Evolutionary conservation across 2,329 filamentous ascomycete species (phyloP).

Genomic region (Claviceps fusiformis): DNA sequence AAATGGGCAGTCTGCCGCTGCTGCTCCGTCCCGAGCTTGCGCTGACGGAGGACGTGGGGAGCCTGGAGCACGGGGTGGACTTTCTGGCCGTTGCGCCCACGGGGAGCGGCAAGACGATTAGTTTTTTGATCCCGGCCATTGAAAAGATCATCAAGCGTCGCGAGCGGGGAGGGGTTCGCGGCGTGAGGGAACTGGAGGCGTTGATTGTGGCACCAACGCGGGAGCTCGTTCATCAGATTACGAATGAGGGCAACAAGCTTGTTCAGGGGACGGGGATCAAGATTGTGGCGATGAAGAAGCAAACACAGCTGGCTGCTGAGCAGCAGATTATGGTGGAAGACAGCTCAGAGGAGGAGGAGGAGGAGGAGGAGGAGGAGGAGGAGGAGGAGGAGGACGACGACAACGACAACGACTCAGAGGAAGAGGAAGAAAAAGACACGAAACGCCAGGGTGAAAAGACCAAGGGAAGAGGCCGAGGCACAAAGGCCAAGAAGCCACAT

Average conservation of each 20-base stretch:
- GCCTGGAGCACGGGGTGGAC: slow-evolving; percentile 40
- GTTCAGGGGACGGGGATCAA: slow-evolving; percentile 62
- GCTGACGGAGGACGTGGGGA: slow-evolving; percentile 24
- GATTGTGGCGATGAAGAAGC: slow-evolving; percentile 72
- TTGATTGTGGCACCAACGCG: slow-evolving; percentile 68
- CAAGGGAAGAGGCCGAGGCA: slow-evolving; percentile 15
- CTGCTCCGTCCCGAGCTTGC: slow-evolving; percentile 47
- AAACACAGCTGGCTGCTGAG: slow-evolving; percentile 53
- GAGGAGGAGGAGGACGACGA: not conserved
- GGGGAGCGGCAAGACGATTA: slow-evolving; percentile 90
- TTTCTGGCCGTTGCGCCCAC: slow-evolving; percentile 85
- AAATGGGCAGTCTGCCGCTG: slow-evolving; percentile 73
- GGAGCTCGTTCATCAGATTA: slow-evolving; percentile 67
- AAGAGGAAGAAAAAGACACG: slow-evolving; percentile 19
- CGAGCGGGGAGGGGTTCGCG: slow-evolving; percentile 26
- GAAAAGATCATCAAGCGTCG: slow-evolving; percentile 54
- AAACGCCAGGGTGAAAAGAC: slow-evolving; percentile 21
- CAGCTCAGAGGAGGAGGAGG: slow-evolving; percentile 20
- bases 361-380: not conserved
- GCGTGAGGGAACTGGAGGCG: slow-evolving; percentile 42
- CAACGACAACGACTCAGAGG: slow-evolving; percentile 22
- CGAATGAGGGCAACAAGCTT: slow-evolving; percentile 76
- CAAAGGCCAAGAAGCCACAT: slow-evolving; percentile 11
- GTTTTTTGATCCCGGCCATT: slow-evolving; percentile 79
- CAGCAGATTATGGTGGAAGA: slow-evolving; percentile 24